Conservation (phyloP, 108 stramenopile species). For the Nannochloropsis gaditana region DNA sequence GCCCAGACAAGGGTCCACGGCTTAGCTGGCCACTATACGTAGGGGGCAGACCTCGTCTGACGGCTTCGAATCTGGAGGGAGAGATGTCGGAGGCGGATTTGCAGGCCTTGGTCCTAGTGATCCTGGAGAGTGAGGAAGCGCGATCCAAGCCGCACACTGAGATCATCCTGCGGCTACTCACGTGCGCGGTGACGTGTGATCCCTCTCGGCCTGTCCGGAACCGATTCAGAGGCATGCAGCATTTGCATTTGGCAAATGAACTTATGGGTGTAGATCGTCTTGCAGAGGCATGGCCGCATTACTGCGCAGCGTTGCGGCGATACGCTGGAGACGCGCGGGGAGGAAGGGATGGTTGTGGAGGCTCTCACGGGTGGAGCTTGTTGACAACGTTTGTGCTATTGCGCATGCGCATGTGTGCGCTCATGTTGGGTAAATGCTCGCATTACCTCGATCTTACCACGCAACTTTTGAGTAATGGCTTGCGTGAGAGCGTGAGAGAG, state of each 20-base stretch:
- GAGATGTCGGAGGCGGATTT: neutral
- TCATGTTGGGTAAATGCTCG: neutral
- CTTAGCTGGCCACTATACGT: neutral
- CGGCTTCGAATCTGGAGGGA: neutral
- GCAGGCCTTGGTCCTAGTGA: neutral
- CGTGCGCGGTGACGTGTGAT: neutral
- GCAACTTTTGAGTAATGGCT: neutral
- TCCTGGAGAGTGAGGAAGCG: neutral
- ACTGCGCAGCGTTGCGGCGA: neutral
- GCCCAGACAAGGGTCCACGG: neutral
- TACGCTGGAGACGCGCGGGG: neutral
- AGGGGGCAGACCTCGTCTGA: neutral
- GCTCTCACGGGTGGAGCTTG: neutral
- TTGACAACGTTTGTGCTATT: neutral
- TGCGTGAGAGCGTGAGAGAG: neutral
- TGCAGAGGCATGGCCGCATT: neutral
- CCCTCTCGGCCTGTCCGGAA: neutral
- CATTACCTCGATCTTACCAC: neutral
- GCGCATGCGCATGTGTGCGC: neutral
- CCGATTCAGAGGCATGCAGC: conserved; percentile 3
- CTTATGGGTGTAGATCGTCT: neutral
- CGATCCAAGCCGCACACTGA: neutral
- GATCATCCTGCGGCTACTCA: neutral
- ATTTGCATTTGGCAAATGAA: neutral
- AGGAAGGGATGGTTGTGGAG: neutral